Evolutionary conservation across 345 rosid genomes (phyloP).

Genomic region (Moricandia arvensis): DNA sequence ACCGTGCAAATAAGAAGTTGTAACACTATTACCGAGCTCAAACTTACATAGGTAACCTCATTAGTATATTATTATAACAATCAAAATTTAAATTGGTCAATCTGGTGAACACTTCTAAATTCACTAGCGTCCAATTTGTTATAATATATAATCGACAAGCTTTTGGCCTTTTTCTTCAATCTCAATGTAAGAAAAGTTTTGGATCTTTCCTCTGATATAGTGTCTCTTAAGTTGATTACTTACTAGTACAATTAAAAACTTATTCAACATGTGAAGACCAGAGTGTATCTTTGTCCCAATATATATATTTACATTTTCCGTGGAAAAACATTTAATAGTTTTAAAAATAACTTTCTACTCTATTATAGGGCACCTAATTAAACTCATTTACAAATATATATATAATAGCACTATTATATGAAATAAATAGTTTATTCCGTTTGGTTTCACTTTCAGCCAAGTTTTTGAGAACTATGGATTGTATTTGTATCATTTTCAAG

Average conservation of each 20-base stretch:
- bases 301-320: background rate
- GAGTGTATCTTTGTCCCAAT: background rate
- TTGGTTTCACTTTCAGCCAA: background rate
- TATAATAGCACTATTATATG: background rate
- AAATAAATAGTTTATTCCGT: background rate
- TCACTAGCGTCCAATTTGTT: conserved; percentile 37
- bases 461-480: background rate
- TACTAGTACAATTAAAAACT: background rate
- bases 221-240: conserved; percentile 18
- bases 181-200: conserved; percentile 37
- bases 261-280: background rate
- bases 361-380: background rate
- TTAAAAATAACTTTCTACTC: background rate
- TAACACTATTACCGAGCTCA: conserved; percentile 32
- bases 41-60: conserved; percentile 26
- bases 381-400: background rate
- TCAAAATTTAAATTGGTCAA: conserved; percentile 37
- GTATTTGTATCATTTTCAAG: conserved; percentile 19
- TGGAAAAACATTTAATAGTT: background rate
- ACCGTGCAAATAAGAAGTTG: conserved; percentile 42
- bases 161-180: conserved; percentile 38
- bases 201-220: conserved; percentile 29
- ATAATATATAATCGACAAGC: conserved; percentile 26
- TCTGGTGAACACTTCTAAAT: conserved; percentile 12
- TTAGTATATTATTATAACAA: conserved; percentile 6